Evolutionary conservation across 1,139 yeast species (phyloP), one percentile per base, ranked within the genome.

Genomic region (Pichia sp.): DNA sequence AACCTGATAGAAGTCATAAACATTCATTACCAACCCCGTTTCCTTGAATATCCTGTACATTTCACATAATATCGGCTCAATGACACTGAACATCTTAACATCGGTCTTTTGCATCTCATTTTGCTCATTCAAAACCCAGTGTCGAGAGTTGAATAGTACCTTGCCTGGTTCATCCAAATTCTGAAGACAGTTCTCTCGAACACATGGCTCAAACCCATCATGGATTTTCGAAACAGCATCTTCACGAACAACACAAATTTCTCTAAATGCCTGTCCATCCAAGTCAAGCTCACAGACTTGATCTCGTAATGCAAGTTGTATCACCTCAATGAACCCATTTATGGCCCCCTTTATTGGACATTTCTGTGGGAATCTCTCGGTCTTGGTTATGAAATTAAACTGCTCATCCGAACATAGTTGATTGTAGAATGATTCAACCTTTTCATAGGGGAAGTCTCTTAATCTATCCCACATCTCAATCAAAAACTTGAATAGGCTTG

Each of bases 41-140:
- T 90, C 97, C 58, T 93, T 80, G 67, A 86, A 86, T 23, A 90
- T 75, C 49, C 81, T 78, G 70, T 82, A 90, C 54, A 90, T 68
- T 47, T 79, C 80, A 41, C 82, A 75, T 11, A 85, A 67, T 1
- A 78, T 75, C 46, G 85, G 95, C 57, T 75, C 80, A 55, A 75
- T 56, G 7, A 62, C 36, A 46, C 62, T 59, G 51, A 59, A 64
- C 26, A 67, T 48, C 47, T 60, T 55, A 8, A 58, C 30, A 34
- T 64, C 63, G 3, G 49, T 23, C n/a, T 40, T 46, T 31, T 49
- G 52, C 16, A 26, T 23, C 31, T 45, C 51, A 16, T 47, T 47
- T 8, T 53, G 47, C 42, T 29, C 34, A 15, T 54, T 50, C 30
- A 54, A 30, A 42, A 23, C 40, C 46, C 65, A 57, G 46, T 65